Conservation (phyloP, 2,329 filamentous ascomycete species). For the Clarireedia sp. region DNA sequence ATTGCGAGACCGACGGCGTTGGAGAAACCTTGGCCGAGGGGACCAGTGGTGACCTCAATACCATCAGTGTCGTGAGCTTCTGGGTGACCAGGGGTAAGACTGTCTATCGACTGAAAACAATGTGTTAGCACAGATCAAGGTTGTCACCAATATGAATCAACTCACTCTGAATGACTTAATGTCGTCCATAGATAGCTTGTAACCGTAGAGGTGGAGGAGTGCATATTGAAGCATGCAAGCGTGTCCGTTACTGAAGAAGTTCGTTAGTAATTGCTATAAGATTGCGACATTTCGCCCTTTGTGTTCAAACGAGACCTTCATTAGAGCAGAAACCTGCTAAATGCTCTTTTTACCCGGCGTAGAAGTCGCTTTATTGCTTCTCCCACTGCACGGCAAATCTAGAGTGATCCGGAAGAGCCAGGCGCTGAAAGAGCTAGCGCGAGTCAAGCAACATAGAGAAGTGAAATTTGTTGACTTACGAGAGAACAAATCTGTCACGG, state of each 20-base stretch:
- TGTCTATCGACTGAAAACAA: conserved; percentile 41
- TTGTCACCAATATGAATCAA: background rate
- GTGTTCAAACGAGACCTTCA: background rate
- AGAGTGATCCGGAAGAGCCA: background rate
- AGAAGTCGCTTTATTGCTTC: too few relatives aligned
- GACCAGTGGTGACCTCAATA: conserved; percentile 95
- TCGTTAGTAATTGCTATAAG: background rate
- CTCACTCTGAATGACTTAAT: conserved; percentile 93
- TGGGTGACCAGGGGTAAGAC: conserved; percentile 90
- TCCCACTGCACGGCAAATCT: background rate
- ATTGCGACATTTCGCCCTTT: background rate
- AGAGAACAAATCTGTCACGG: conserved; percentile 97
- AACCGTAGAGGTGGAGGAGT: conserved; percentile 93
- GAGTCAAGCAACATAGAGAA: background rate
- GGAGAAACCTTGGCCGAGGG: conserved; percentile 92
- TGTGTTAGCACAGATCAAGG: conserved; percentile 7
- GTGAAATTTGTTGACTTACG: conserved; percentile 54
- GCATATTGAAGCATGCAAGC: conserved; percentile 99
- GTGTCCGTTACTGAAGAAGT: conserved; percentile 73
- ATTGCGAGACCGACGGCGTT: conserved; percentile 98
- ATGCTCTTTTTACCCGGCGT: background rate
- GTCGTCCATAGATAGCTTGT: conserved; percentile 78
- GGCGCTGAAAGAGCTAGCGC: background rate
- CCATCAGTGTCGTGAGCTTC: conserved; percentile 95
- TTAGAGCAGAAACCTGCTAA: background rate